phyloP scores from a whole-genome alignment of 2,329 filamentous ascomycete genomes.

The Purpureocillium takamizusanense region DNA sequence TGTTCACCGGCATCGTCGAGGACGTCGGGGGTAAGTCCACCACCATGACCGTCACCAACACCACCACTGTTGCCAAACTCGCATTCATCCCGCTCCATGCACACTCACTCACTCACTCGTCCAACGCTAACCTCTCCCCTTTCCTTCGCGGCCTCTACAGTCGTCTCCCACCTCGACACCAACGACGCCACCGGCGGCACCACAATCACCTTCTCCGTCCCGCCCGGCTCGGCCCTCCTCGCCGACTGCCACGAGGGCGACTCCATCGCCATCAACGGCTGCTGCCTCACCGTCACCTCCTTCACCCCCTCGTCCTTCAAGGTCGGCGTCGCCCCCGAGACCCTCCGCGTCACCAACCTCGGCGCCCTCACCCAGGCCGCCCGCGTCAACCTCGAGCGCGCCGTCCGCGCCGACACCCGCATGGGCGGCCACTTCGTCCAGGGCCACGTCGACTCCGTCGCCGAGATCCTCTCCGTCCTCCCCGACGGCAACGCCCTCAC shows the following conservation, averaged over 20 bases:
- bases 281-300: slow-evolving; percentile 79
- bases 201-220: slow-evolving; percentile 74
- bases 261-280: slow-evolving; percentile 91
- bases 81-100: slow-evolving; percentile 6
- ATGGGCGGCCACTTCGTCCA: slow-evolving; percentile 99
- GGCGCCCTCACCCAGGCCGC: slow-evolving; percentile 58
- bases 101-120: no score
- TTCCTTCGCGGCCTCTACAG: slow-evolving; percentile 38
- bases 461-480: slow-evolving; percentile 60
- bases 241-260: slow-evolving; percentile 79
- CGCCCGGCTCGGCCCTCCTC: slow-evolving; percentile 61
- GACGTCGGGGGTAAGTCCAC: slow-evolving; percentile 72
- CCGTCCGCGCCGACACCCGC: slow-evolving; percentile 80
- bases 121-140: no score
- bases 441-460: slow-evolving; percentile 89
- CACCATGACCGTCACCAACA: no score
- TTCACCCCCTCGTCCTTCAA: slow-evolving; percentile 58
- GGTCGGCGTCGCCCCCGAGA: slow-evolving; percentile 91
- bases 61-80: neutral
- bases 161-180: slow-evolving; percentile 70
- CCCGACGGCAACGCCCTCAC: slow-evolving; percentile 87
- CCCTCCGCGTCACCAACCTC: slow-evolving; percentile 91
- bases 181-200: slow-evolving; percentile 82
- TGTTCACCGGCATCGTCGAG: slow-evolving; percentile 96
- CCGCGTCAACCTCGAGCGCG: slow-evolving; percentile 85